A percentile compares a stretch with the other conserved stretches of the same genome.
Evolutionary conservation across 176 grass and related monocot genomes (phyloP).

Genomic region (Avena insularis): DNA sequence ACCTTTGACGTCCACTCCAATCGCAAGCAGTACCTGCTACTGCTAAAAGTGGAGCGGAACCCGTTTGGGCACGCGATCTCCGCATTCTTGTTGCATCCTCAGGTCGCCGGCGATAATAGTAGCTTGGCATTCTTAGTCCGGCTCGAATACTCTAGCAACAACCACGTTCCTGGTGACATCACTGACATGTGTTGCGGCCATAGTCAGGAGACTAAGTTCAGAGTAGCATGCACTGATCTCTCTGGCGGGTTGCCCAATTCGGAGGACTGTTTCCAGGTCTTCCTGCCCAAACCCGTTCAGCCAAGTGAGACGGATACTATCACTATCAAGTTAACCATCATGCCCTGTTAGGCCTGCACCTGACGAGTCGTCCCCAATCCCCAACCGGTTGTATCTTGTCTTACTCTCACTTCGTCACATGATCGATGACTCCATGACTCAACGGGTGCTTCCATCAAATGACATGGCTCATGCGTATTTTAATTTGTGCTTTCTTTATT

Average conservation of each 20-base stretch:
- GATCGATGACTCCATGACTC: too few species aligned
- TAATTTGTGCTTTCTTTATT: too few species aligned
- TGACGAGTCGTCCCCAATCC: too few species aligned
- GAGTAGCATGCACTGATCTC: background rate
- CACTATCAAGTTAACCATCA: background rate
- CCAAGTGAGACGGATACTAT: background rate
- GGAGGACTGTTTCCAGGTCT: background rate
- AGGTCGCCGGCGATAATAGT: background rate
- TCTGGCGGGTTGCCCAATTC: background rate
- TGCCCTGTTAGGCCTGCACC: too few species aligned
- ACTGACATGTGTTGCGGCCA: background rate
- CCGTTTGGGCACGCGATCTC: background rate
- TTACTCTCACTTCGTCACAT: too few species aligned
- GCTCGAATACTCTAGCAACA: background rate
- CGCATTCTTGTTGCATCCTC: background rate
- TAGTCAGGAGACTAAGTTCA: background rate
- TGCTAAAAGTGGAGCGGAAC: slow-evolving; percentile 11
- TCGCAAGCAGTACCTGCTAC: background rate
- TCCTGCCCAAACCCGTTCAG: background rate
- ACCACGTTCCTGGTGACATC: background rate
- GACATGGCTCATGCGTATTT: too few species aligned
- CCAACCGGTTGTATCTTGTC: too few species aligned
- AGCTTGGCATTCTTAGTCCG: background rate
- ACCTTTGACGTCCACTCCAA: background rate
- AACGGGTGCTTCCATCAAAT: too few species aligned